Base-by-base conservation (phyloP, 306 rosid genomes). In the Potentilla sterilis region DNA sequence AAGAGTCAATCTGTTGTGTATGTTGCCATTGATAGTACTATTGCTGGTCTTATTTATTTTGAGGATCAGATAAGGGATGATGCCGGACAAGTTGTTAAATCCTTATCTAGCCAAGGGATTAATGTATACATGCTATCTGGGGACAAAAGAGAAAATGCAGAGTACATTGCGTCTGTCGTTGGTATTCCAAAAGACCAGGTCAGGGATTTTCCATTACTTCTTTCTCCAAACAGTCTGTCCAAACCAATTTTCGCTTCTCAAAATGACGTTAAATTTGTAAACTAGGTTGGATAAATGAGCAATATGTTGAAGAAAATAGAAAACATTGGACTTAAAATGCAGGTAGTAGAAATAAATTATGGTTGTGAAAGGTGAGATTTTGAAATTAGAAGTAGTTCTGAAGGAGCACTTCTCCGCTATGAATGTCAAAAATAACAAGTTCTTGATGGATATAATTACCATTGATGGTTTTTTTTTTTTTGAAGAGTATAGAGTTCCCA, bases 61-160 rank as follows among this genome's bases (percentile, higher is more conserved):
- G 92, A 94, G 88, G 97, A 94, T 77, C 93, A 88, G 86, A 86
- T 94, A 83, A 85, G 98, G 85, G 93, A 87, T 78, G 98, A 94
- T 78, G 96, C 97, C 57, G 73, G 86, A 62, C 71, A 82, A 41
- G 93, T 92, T 69, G 85, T 94, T 69, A 88, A 81, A 65, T 72
- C 90, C 18, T 80, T 94, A 82, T 82, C 90, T 76, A 84, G 81
- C 79, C 92, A 83, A 87, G 93, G 90, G 76, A 88, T 94, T 64
- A 83, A 35, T 70, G 88, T 87, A 9, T 94, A 88, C 74, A 94
- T 94, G 97, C 87, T 94, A 73, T 94, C 96, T 67, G 98, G 98
- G 74, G 98, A 94, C 92, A 94, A 88, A 84, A 92, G 83, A 80
- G 90, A 79, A 74, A 78, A 87, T 1, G 97, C 96, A 5, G 97